Evolutionary conservation across 768 basidiomycete genomes (phyloP).

Genomic region (Suillus tomentosus): DNA sequence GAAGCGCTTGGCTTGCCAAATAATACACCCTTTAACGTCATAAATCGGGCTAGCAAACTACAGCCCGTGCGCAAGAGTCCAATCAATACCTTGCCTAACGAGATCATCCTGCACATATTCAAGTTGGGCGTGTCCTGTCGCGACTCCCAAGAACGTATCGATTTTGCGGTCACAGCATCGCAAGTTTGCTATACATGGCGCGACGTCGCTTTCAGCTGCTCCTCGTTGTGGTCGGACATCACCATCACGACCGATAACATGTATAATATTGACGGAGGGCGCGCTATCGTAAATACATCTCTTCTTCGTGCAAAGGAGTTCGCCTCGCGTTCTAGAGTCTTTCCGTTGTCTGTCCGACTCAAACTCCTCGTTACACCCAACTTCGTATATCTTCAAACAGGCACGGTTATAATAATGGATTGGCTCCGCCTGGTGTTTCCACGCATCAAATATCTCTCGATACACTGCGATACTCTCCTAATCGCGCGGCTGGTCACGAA

Average conservation of each 20-base stretch:
- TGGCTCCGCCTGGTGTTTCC: constrained; percentile 5
- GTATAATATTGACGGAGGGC: not conserved
- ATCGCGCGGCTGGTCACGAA: not conserved
- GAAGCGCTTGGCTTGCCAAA: not conserved
- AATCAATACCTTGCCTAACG: constrained; percentile 8
- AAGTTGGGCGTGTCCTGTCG: constrained; percentile 2
- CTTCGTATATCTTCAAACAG: not conserved
- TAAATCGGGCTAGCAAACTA: not conserved
- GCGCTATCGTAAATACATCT: not conserved
- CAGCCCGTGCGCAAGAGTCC: not conserved
- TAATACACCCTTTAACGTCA: not conserved
- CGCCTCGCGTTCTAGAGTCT: constrained; percentile 5
- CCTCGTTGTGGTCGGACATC: constrained; percentile 38
- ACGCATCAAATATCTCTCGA: constrained; percentile 12
- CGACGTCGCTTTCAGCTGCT: constrained; percentile 35
- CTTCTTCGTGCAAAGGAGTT: constrained; percentile 3
- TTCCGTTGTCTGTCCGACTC: constrained; percentile 13
- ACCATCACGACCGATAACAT: constrained; percentile 21
- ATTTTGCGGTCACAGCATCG: constrained; percentile 34
- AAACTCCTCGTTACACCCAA: not conserved
- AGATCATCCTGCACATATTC: constrained; percentile 15
- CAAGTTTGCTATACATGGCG: constrained; percentile 49
- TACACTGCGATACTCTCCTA: constrained; percentile 4
- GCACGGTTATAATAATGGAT: not conserved
- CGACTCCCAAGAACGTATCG: not conserved